Percentiles rank a stretch among this genome's conserved stretches.
Evolutionary conservation across 2,329 filamentous ascomycete species (phyloP).

Genomic region (Magnaporthiopsis rhizophila): DNA sequence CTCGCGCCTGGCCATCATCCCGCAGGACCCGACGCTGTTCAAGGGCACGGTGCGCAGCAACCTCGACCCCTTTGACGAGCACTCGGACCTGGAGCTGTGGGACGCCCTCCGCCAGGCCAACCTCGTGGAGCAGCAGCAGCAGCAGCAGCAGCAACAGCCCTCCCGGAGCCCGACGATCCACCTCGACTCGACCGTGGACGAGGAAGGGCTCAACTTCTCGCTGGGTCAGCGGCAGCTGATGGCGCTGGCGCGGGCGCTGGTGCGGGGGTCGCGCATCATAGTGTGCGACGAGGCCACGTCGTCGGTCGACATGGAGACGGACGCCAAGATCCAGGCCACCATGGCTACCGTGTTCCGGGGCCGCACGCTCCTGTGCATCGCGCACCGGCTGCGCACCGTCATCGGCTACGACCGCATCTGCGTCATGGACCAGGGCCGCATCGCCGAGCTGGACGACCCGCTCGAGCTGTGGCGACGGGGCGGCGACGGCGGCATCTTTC

Average conservation of each 20-base stretch:
- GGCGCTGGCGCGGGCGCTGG: conserved; percentile 84
- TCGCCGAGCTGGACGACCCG: conserved; percentile 80
- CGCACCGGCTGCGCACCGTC: conserved; percentile 85
- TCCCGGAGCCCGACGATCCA: conserved; percentile 54
- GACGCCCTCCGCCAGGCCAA: conserved; percentile 69
- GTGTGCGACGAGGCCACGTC: conserved; percentile 95
- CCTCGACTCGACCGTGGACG: conserved; percentile 79
- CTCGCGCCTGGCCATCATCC: conserved; percentile 72
- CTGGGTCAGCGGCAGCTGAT: conserved; percentile 92
- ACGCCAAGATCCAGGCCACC: conserved; percentile 87
- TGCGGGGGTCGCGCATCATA: conserved; percentile 82
- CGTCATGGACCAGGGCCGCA: conserved; percentile 85
- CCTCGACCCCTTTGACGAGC: conserved; percentile 72
- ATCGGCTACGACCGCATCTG: conserved; percentile 92
- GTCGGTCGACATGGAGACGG: conserved; percentile 91
- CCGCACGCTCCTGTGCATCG: conserved; percentile 85
- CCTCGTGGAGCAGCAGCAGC: conserved; percentile 40
- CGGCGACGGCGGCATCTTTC: conserved; percentile 64
- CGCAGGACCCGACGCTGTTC: conserved; percentile 79
- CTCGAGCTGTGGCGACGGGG: conserved; percentile 61
- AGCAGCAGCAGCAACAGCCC: conserved; percentile 15
- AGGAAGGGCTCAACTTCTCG: conserved; percentile 93
- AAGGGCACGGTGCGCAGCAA: conserved; percentile 72
- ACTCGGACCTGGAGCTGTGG: conserved; percentile 72
- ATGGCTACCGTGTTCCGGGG: conserved; percentile 80